Percentiles rank a stretch among this genome's conserved stretches.
phyloP scores from a whole-genome alignment of 1,139 yeast species.

The Kodamaea suecica region DNA sequence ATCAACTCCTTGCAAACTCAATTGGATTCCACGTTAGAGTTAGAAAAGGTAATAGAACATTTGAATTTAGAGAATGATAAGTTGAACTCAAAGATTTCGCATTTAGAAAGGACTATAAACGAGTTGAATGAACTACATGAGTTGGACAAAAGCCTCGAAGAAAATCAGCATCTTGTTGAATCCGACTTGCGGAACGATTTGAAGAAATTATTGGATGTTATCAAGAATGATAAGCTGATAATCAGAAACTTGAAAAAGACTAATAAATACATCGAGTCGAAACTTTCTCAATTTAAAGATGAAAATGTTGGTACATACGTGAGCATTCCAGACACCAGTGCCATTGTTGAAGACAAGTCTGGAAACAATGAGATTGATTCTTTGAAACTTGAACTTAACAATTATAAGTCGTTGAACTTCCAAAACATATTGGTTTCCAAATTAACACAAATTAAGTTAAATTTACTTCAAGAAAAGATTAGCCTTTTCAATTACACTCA shows the following conservation, averaged over 20 bases:
- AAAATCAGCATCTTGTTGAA: conserved; percentile 52
- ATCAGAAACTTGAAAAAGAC: conserved; percentile 31
- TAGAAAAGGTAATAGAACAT: conserved; percentile 51
- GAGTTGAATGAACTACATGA: conserved; percentile 62
- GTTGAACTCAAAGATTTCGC: conserved; percentile 36
- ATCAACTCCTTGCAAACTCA: conserved; percentile 45
- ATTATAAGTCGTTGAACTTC: conserved; percentile 12
- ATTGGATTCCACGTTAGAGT: conserved; percentile 41
- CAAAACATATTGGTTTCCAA: conserved; percentile 11
- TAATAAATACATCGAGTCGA: conserved; percentile 26
- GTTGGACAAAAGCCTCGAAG: conserved; percentile 63
- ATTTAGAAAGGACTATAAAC: conserved; percentile 40
- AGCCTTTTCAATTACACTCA: conserved; percentile 4
- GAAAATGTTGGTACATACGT: conserved; percentile 3
- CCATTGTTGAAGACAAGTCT: neutral
- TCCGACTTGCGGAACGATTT: conserved; percentile 49
- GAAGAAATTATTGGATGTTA: conserved; percentile 26
- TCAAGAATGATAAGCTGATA: conserved; percentile 24
- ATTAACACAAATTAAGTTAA: conserved; percentile 11
- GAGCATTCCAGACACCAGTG: neutral
- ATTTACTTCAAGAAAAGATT: conserved; percentile 11
- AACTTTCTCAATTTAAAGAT: conserved; percentile 8
- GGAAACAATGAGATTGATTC: conserved; percentile 15
- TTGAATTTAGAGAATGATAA: conserved; percentile 54
- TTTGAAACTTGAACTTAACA: conserved; percentile 17